A percentile compares a stretch with the other conserved stretches of the same genome.
These are phyloP conservation scores for Fusarium solani-melongenae DNA, from an alignment of 2,329 filamentous ascomycete species.

Conservation along the genomic window DNA sequence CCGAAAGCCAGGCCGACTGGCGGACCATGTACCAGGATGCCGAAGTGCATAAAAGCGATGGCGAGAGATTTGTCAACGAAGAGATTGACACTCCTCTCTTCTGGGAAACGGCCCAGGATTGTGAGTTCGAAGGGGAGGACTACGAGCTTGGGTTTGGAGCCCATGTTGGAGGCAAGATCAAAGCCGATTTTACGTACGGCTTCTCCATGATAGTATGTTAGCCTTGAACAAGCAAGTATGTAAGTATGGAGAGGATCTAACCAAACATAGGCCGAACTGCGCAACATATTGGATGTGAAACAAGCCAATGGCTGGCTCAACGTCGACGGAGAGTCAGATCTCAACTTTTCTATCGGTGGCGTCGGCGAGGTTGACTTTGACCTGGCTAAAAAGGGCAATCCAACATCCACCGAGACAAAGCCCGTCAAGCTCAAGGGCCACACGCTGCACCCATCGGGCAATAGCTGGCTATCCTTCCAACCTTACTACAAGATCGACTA, in stretches of 20 bases:
- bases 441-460: neutral
- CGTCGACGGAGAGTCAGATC: neutral
- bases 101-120: neutral
- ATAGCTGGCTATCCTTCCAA: neutral
- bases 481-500: neutral
- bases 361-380: neutral
- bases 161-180: neutral
- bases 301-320: neutral
- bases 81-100: neutral
- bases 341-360: neutral
- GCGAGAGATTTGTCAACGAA: neutral
- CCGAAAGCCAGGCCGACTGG: neutral
- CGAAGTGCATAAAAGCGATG: neutral
- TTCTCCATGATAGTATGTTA: neutral
- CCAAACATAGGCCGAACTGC: neutral
- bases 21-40: neutral
- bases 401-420: neutral
- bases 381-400: neutral
- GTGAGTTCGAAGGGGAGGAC: neutral
- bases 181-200: neutral
- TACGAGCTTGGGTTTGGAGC: slow-evolving; percentile 1
- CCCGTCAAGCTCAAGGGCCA: neutral
- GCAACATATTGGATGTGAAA: neutral
- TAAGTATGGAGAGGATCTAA: neutral
- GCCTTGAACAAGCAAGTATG: neutral